Percentiles rank a stretch among this genome's conserved stretches.
Conservation (phyloP, 495 filamentous ascomycete genomes). For the Aspergillus sclerotiicarbonarius region DNA sequence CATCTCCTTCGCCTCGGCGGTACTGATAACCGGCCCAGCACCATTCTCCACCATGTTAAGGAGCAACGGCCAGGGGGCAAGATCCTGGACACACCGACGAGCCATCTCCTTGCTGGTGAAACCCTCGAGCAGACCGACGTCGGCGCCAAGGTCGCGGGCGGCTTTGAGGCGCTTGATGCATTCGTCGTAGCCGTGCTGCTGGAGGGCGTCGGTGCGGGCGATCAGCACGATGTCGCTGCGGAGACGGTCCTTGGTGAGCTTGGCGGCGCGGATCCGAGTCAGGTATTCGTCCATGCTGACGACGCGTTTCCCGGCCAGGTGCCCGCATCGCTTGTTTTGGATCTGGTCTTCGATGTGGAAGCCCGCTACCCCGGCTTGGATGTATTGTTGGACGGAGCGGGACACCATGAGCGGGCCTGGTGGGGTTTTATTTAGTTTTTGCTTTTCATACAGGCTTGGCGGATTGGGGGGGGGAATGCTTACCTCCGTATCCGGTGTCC, state of each 20-base stretch:
- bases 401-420: slow-evolving; percentile 59
- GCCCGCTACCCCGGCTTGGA: slow-evolving; percentile 64
- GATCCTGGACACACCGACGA: slow-evolving; percentile 48
- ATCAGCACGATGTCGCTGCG: slow-evolving; percentile 64
- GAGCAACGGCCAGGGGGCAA: slow-evolving; percentile 58
- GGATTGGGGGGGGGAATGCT: not conserved
- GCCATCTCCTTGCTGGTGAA: slow-evolving; percentile 56
- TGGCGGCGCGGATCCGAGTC: slow-evolving; percentile 55
- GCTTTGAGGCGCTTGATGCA: slow-evolving; percentile 54
- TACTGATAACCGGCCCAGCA: slow-evolving; percentile 54
- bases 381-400: slow-evolving; percentile 63
- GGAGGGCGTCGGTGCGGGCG: slow-evolving; percentile 66
- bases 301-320: slow-evolving; percentile 60
- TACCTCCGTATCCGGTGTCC: slow-evolving; percentile 64
- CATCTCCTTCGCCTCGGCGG: slow-evolving; percentile 55
- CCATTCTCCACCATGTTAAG: slow-evolving; percentile 66
- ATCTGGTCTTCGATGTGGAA: slow-evolving; percentile 75
- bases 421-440: not conserved
- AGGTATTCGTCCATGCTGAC: slow-evolving; percentile 52
- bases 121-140: slow-evolving; percentile 66
- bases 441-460: no score
- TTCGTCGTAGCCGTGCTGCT: slow-evolving; percentile 61
- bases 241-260: slow-evolving; percentile 45
- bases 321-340: slow-evolving; percentile 63
- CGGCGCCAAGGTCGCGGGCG: slow-evolving; percentile 56